Base-by-base conservation (phyloP, 208 protist genomes). In the Crithidia bombi region DNA sequence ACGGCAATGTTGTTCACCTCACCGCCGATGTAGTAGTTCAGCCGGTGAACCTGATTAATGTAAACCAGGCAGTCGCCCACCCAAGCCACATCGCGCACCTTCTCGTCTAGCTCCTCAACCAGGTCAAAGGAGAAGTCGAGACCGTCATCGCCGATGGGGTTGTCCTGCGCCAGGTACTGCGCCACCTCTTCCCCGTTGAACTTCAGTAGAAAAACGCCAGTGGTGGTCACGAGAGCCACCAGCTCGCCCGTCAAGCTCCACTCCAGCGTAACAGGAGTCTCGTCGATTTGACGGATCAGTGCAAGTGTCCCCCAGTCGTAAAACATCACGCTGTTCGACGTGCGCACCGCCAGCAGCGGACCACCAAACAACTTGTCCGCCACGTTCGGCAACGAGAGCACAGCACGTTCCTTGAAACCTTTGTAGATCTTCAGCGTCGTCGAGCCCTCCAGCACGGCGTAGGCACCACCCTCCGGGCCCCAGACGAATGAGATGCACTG, bases 21-120 rank as follows among this genome's bases (percentile, higher is more conserved):
- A 35, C 95, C 94, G 21, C 96, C 97, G 71, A 99, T 97, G 68
- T 93, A 98, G 78, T 99, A 99, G 78, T 98, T 98, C 21, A 99
- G 89, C 6, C 98, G 86, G 69, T 97, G 82, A 33, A 69, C 78
- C 10, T 79, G 43, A 77, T 98, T 99, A 19, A 98, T 93, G 86
- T 98, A 99, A 3, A 99, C 84, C 35, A 99, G 96, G 82, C 92
- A 99, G 73, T 99, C 98, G 10, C 98, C 98, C 17, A 99, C 90
- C 98, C 98, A 99, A 55, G 75, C 50, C 47, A 92, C 85, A n/a
- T 98, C 89, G 33, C 86, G 81, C 49, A 98, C 94, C 32, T 82
- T 87, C 69, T 99, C 98, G 43, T 79, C 78, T 19, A 98, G 75
- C 79, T 99, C 91, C 55, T 98, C 82, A 14, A 98, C 78, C 5